Evolutionary conservation across 495 filamentous ascomycete species (phyloP), one percentile per base, ranked within the genome.

Genomic region (Cladorrhinum samala): DNA sequence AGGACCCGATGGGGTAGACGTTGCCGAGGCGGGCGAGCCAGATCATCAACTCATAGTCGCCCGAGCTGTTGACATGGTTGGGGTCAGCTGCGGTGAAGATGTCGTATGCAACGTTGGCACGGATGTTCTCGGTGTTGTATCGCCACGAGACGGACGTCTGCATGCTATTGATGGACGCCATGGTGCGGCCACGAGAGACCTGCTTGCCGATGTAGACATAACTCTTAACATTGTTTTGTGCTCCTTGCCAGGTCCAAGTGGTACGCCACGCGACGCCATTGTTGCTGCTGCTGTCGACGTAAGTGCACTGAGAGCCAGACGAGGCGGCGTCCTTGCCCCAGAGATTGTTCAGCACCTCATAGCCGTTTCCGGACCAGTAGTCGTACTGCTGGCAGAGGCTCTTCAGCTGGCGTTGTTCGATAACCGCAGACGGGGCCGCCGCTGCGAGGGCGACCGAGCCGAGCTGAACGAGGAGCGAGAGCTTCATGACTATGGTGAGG

Each of bases 11-110:
- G 54, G 73, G 75, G 19, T 68, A 62, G 42, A 70, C 51, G 30
- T 49, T 50, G 14, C 72, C 73, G 46, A 63, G 68, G 7, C 58
- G 47, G 0, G 52, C 73, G 1, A 76, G 66, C 73, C 70, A 78
- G 17, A 78, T 69, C 75, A 77, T 77, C 21, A 78, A 55, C 52
- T 78, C 74, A 52, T 74, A 77, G 45, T 78, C 72, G 16, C 74
- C 74, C 24, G 68, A 66, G 38, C 56, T 71, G 1, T 64, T 77
- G n/a, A 49, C 59, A 54, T 77, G 74, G 40, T 74, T 69, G 11
- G 64, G 67, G 54, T 77, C 67, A 3, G 69, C 63, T 0, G 73
- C 68, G 1, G 74, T 78, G 56, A 78, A 78, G 17, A 77, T 53
- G 53, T 77, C 74, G 45, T 77, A 77, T 0, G 74, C 66, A 9